A percentile compares a stretch with the other conserved stretches of the same genome.
These are phyloP conservation scores for Nakaseomyces nivariensis DNA, from an alignment of 1,139 yeast genomes.

Conservation along the genomic window DNA sequence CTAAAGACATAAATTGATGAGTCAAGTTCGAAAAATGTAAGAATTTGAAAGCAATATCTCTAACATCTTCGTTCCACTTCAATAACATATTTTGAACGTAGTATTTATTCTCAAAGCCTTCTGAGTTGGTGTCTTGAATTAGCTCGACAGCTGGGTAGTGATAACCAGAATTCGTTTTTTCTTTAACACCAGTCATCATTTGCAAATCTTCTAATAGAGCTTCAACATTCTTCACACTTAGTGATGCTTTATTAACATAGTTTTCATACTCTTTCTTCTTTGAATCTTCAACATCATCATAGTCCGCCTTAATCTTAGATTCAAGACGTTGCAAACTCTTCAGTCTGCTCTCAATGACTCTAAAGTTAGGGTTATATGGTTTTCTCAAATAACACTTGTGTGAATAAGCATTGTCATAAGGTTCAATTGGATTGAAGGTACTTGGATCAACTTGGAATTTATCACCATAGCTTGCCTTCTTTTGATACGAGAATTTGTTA, in stretches of 20 bases:
- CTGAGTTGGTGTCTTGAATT: slow-evolving; percentile 20
- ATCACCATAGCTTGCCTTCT: slow-evolving; percentile 46
- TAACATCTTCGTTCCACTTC: slow-evolving; percentile 65
- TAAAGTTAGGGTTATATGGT: slow-evolving; percentile 15
- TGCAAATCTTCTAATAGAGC: slow-evolving; percentile 34
- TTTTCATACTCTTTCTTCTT: slow-evolving; percentile 13
- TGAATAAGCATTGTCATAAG: slow-evolving; percentile 40
- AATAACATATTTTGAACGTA: slow-evolving; percentile 67
- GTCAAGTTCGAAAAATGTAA: slow-evolving; percentile 50
- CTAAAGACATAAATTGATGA: slow-evolving; percentile 35
- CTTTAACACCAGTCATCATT: slow-evolving; percentile 6
- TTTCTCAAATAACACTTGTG: slow-evolving; percentile 57
- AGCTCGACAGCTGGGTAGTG: slow-evolving; percentile 14
- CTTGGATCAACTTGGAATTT: slow-evolving; percentile 31
- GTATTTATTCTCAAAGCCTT: slow-evolving; percentile 60
- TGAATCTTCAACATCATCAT: slow-evolving; percentile 5
- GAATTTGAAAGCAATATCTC: slow-evolving; percentile 55
- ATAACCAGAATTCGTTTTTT: slow-evolving; percentile 4
- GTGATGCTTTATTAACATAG: slow-evolving; percentile 17
- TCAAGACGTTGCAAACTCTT: slow-evolving; percentile 19
- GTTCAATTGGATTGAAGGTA: slow-evolving; percentile 28
- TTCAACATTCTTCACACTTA: slow-evolving; percentile 24
- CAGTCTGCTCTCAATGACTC: slow-evolving; percentile 19
- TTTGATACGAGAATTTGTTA: slow-evolving; percentile 67
- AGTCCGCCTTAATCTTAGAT: slow-evolving; percentile 13